Percentiles rank a stretch among this genome's conserved stretches.
These are phyloP conservation scores for Berberis thunbergii DNA, from an alignment of 164 flowering plant species.

Conservation along the genomic window DNA sequence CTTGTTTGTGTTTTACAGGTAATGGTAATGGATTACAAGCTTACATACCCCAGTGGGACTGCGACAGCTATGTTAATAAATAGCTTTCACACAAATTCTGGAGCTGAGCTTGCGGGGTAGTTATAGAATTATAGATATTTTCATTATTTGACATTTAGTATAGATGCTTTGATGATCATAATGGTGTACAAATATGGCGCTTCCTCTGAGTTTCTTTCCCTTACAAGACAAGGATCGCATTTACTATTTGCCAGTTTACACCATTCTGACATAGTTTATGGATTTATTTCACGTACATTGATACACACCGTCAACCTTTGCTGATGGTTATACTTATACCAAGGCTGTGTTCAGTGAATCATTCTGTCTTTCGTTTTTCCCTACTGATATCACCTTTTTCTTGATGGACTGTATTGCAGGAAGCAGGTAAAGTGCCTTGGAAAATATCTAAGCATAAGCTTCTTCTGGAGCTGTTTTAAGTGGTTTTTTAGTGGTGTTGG, in stretches of 20 bases:
- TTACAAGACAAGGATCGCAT: too few species aligned
- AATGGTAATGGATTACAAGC: slow-evolving; percentile 90
- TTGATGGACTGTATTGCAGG: slow-evolving; percentile 31
- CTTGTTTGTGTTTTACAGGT: slow-evolving; percentile 31
- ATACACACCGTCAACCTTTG: too few species aligned
- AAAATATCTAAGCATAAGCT: slow-evolving; percentile 79
- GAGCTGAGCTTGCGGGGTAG: slow-evolving; percentile 95
- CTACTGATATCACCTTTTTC: neutral
- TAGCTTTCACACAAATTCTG: slow-evolving; percentile 87
- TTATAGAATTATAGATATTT: neutral
- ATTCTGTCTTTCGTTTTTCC: neutral
- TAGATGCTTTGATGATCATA: too few species aligned
- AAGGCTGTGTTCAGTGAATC: neutral
- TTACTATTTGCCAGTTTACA: too few species aligned
- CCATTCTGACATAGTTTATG: too few species aligned
- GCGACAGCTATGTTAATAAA: slow-evolving; percentile 97
- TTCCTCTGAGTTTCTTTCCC: too few species aligned
- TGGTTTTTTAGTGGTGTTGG: slow-evolving; percentile 99
- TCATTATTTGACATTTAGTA: neutral
- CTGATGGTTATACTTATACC: neutral
- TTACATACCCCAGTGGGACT: slow-evolving; percentile 97
- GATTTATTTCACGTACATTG: too few species aligned
- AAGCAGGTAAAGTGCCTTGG: slow-evolving; percentile 88
- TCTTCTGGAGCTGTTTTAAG: slow-evolving; percentile 89
- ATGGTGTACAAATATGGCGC: too few species aligned